These are phyloP conservation scores for Verruconis gallopava DNA, from an alignment of 2,329 filamentous ascomycete species.

Conservation along the genomic window DNA sequence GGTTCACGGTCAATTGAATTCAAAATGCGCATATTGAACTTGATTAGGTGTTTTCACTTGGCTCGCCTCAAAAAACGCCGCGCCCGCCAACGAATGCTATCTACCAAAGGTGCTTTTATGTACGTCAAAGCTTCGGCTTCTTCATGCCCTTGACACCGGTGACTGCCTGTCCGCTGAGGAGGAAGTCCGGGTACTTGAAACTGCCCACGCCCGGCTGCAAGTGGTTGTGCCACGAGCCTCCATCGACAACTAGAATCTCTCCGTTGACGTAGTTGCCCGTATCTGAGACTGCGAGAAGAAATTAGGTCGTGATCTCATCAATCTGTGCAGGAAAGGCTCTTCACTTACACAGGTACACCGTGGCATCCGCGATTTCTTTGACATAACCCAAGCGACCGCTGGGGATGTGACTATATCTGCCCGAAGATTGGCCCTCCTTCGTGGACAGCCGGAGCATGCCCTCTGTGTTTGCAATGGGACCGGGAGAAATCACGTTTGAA, in stretches of 20 bases:
- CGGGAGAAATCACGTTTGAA: slow-evolving; percentile 79
- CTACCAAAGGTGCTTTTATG: too few relatives aligned
- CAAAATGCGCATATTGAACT: too few relatives aligned
- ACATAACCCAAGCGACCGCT: slow-evolving; percentile 64
- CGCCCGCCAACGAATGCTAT: too few relatives aligned
- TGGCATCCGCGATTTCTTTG: slow-evolving; percentile 85
- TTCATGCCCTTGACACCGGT: slow-evolving; percentile 46
- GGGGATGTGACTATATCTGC: slow-evolving; percentile 40
- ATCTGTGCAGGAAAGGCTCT: too few relatives aligned
- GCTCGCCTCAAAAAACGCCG: too few relatives aligned
- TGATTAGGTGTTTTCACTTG: too few relatives aligned
- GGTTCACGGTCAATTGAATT: too few relatives aligned
- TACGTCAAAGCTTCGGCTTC: slow-evolving; percentile 42
- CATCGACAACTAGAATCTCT: slow-evolving; percentile 42
- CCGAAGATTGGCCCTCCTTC: slow-evolving; percentile 17
- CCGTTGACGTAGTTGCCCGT: slow-evolving; percentile 80
- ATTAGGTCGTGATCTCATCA: too few relatives aligned
- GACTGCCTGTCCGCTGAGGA: slow-evolving; percentile 40
- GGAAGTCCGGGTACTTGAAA: slow-evolving; percentile 45
- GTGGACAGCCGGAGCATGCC: slow-evolving; percentile 32
- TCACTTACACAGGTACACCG: slow-evolving; percentile 61
- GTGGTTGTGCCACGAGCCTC: slow-evolving; percentile 36
- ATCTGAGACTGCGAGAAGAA: slow-evolving; percentile 51
- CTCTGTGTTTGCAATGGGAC: slow-evolving; percentile 75
- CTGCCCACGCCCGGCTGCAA: slow-evolving; percentile 23